Percentiles rank a stretch among this genome's conserved stretches.
These are phyloP conservation scores for Protea cynaroides DNA, from an alignment of 164 flowering plant species.

Conservation along the genomic window DNA sequence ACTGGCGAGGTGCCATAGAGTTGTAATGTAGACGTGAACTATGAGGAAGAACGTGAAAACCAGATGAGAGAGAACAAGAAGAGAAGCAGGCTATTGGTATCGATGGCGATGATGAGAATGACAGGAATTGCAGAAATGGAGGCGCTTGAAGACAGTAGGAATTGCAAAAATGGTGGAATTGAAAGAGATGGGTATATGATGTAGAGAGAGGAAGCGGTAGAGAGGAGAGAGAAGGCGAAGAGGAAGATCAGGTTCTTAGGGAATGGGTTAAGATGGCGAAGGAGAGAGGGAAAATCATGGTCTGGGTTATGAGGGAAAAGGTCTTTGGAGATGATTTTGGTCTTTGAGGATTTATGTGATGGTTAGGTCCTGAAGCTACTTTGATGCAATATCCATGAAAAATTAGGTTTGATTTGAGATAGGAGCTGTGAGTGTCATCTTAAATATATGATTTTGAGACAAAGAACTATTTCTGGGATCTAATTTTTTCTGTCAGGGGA, in stretches of 20 bases:
- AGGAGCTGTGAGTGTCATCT: too few species aligned
- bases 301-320: conserved; percentile 71
- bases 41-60: conserved; percentile 40
- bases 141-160: conserved; percentile 61
- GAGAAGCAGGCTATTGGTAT: conserved; percentile 26
- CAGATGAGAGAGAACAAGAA: conserved; percentile 26
- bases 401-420: too few species aligned
- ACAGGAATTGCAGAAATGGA: conserved; percentile 36
- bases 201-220: conserved; percentile 89
- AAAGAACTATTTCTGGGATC: too few species aligned
- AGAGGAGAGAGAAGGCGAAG: conserved; percentile 83
- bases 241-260: conserved; percentile 66
- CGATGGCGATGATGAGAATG: conserved; percentile 39
- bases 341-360: conserved; percentile 47
- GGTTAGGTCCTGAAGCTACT: conserved; percentile 64
- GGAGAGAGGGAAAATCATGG: conserved; percentile 85
- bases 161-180: conserved; percentile 58
- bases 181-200: conserved; percentile 73
- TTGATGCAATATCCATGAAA: conserved; percentile 60
- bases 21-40: conserved; percentile 78
- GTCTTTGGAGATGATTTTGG: conserved; percentile 53
- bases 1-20: conserved; percentile 88
- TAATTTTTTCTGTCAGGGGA: too few species aligned
- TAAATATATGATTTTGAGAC: too few species aligned
- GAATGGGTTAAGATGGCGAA: conserved; percentile 86